phyloP scores from a whole-genome alignment of 306 rosid genomes.

The Senna tora region DNA sequence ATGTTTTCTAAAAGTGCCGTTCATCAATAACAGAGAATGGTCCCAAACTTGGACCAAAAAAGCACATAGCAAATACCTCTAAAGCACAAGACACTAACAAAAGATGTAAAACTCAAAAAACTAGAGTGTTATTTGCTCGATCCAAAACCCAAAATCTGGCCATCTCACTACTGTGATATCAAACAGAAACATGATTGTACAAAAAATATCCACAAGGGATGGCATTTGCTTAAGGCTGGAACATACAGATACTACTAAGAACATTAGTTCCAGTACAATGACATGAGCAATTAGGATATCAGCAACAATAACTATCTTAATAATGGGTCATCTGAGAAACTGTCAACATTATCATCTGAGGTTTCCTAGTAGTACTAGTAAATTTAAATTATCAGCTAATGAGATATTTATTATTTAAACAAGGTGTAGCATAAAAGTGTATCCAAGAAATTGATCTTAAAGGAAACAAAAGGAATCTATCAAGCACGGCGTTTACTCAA shows the following conservation, averaged over 20 bases:
- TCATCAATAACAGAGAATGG: not conserved
- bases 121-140: not conserved
- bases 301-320: not conserved
- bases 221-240: no score
- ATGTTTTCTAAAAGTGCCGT: no score
- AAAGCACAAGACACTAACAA: not conserved
- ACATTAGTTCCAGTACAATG: no score
- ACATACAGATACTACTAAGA: no score
- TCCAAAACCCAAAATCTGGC: constrained; percentile 10
- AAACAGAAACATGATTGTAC: not conserved
- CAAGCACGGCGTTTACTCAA: constrained; percentile 85
- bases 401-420: constrained; percentile 25
- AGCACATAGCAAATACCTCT: no score
- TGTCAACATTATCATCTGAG: not conserved
- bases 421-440: constrained; percentile 8
- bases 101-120: not conserved
- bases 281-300: not conserved
- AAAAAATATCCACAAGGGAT: no score
- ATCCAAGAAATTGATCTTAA: constrained; percentile 17
- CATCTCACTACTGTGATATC: constrained; percentile 13
- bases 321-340: not conserved
- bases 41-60: no score
- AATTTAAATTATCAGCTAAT: constrained; percentile 5
- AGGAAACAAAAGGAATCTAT: constrained; percentile 33
- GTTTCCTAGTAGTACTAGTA: no score